Base-by-base conservation (phyloP, 2,329 filamentous ascomycete genomes). In the Pyrenochaeta sp. region DNA sequence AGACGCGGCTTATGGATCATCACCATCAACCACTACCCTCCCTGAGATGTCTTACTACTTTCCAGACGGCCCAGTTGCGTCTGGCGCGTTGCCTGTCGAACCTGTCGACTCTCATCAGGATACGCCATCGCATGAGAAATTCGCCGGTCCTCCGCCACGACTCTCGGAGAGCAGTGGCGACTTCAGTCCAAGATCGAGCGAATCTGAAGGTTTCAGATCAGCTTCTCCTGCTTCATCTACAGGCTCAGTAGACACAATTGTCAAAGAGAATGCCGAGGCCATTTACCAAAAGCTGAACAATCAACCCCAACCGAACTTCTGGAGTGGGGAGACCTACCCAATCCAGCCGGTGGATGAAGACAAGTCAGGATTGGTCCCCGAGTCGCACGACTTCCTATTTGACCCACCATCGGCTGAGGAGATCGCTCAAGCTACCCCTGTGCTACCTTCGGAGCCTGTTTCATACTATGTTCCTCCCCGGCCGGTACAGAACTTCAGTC, bases 381-480 rank as follows among this genome's bases (percentile, higher is more conserved):
- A 65, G 14, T 61, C 58, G 7, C 61, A 66, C 31, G 58, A 62
- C 20, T 65, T 67, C 21, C 37, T 65, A 7, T 67, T 67, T 26
- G 51, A 52, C 6, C 31, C 47, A 10, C 45, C 46, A 6, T 36
- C 56, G 6, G 32, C 24, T 18, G 18, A 29, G 7, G 32, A 48
- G 15, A 43, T n/a, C n/a, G n/a, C 27, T 19, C 31, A 34, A 26
- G 42, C 46, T 20, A 53, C 38, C 22, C 51, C 57, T 28, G 38
- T 51, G 4, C 36, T 47, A 32, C 36, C 42, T 24, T 19, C 41
- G 42, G 39, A 50, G 15, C 7, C 34, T 20, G 28, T 58, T 8
- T 24, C 53, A 35, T 52, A 55, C 17, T 61, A 58, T 23, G 34
- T 46, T 11, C 53, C 51, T 21, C 21, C 42, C 24, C 52, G 52